Conservation (phyloP, 371 early-diverging fungal genomes). For the Thermomucor indicae-seudaticae region DNA sequence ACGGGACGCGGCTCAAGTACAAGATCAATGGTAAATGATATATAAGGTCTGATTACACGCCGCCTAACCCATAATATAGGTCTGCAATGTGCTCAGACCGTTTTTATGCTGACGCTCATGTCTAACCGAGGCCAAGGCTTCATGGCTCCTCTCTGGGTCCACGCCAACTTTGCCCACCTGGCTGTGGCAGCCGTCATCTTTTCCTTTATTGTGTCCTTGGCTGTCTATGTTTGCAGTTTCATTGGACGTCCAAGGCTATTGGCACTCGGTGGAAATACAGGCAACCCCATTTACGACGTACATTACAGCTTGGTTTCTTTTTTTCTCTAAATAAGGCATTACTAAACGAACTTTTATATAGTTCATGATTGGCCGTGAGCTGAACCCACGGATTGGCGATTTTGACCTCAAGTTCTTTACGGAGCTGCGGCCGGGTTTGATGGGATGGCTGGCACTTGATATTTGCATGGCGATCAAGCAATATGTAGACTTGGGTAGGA, state of each 20-base stretch:
- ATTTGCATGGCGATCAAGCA: slow-evolving; percentile 76
- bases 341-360: slow-evolving; percentile 6
- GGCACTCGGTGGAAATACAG: slow-evolving; percentile 88
- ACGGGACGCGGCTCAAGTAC: slow-evolving; percentile 67
- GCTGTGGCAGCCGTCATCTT: slow-evolving; percentile 64
- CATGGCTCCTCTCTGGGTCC: slow-evolving; percentile 61
- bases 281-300: slow-evolving; percentile 84
- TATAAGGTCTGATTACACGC: background rate
- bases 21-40: slow-evolving; percentile 64
- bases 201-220: slow-evolving; percentile 57
- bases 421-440: slow-evolving; percentile 86
- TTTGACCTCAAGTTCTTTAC: slow-evolving; percentile 92
- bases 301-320: background rate
- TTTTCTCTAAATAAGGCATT: background rate
- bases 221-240: slow-evolving; percentile 78
- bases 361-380: slow-evolving; percentile 80
- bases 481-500: slow-evolving; percentile 55
- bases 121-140: slow-evolving; percentile 29
- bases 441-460: slow-evolving; percentile 80
- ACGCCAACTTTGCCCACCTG: slow-evolving; percentile 68
- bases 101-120: slow-evolving; percentile 55
- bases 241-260: slow-evolving; percentile 55
- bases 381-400: slow-evolving; percentile 81
- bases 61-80: slow-evolving; percentile 4
- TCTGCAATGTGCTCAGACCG: slow-evolving; percentile 43